Evolutionary conservation across 2,329 filamentous ascomycete genomes (phyloP), one percentile per base, ranked within the genome.

Genomic region (Cercospora sesami): DNA sequence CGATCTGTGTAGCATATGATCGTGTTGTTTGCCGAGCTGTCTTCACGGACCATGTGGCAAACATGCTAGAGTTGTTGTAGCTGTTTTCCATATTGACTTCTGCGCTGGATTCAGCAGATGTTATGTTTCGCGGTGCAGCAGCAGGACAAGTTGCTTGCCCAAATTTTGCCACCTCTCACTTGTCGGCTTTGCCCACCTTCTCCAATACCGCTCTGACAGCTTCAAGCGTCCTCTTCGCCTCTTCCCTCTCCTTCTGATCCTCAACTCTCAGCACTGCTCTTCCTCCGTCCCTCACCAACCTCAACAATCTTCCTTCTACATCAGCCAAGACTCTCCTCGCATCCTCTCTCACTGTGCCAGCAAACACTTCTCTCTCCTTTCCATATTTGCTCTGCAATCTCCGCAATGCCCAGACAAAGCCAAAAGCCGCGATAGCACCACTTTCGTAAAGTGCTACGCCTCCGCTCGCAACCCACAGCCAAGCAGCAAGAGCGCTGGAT

Each of bases 321-420:
- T 82, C 79, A 66, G 81, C 83, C 36, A 90, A 76, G 2, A 85
- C 84, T n/a, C 80, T 79, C 55, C 86, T 79, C 2, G 87, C 87
- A 70, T 87, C 84, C 71, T 89, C 87, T 62, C 83, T 81, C 2
- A 88, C 80, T 31, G 83, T 82, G 1, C 79, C 79, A 68, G 85
- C 82, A 81, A 87, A 88, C 18, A 76, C 79, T 14, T 79, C 78
- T 48, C 86, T 81, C 16, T 85, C 85, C 4, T 76, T 78, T 64
- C 87, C 84, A 87, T 88, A 90, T 67, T 83, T 78, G 73, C 80
- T 85, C 75, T 90, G 87, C 79, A 89, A 82, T 9, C 86, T 80
- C 23, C 86, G 80, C 48, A 89, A 73, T 1, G 84, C 84, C 77
- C 86, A 87, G 2, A 86, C 85, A 9, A 88, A 73, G 1, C 87